These are phyloP conservation scores for Zygotorulaspora sp. DNA, from an alignment of 805 yeast species.

Conservation along the genomic window DNA sequence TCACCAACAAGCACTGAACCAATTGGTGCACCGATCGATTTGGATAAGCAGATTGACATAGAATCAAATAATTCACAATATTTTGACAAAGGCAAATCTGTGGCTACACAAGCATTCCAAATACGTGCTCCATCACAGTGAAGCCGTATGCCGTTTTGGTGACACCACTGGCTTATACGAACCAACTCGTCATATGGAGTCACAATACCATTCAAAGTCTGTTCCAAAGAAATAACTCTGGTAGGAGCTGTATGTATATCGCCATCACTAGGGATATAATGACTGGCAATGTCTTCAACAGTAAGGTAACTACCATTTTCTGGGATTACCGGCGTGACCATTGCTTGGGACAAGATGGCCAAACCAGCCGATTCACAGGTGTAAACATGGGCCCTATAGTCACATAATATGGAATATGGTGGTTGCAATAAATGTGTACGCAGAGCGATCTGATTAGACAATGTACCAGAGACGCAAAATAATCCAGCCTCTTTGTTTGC, in stretches of 20 bases:
- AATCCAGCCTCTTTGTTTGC: slow-evolving; percentile 80
- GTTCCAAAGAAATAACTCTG: slow-evolving; percentile 75
- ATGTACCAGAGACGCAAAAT: slow-evolving; percentile 83
- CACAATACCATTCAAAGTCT: slow-evolving; percentile 79
- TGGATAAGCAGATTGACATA: slow-evolving; percentile 84
- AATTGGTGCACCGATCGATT: slow-evolving; percentile 89
- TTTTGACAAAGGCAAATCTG: slow-evolving; percentile 58
- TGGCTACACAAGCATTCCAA: slow-evolving; percentile 79
- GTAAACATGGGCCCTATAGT: slow-evolving; percentile 78
- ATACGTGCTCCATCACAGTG: slow-evolving; percentile 96
- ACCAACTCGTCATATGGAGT: slow-evolving; percentile 75
- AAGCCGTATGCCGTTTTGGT: slow-evolving; percentile 50
- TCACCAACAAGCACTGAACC: slow-evolving; percentile 83
- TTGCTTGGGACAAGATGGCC: slow-evolving; percentile 83
- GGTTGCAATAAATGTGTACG: slow-evolving; percentile 75
- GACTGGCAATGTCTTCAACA: slow-evolving; percentile 66
- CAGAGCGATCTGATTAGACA: slow-evolving; percentile 83
- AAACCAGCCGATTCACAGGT: slow-evolving; percentile 87
- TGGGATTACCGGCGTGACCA: slow-evolving; percentile 82
- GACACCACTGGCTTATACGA: slow-evolving; percentile 67
- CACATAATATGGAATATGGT: slow-evolving; percentile 73
- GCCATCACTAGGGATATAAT: slow-evolving; percentile 64
- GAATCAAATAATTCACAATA: slow-evolving; percentile 78
- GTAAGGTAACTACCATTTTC: slow-evolving; percentile 72
- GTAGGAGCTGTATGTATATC: slow-evolving; percentile 91